Percentiles rank a stretch among this genome's conserved stretches.
These are phyloP conservation scores for Salix udensis DNA, from an alignment of 345 rosid species.

Conservation along the genomic window DNA sequence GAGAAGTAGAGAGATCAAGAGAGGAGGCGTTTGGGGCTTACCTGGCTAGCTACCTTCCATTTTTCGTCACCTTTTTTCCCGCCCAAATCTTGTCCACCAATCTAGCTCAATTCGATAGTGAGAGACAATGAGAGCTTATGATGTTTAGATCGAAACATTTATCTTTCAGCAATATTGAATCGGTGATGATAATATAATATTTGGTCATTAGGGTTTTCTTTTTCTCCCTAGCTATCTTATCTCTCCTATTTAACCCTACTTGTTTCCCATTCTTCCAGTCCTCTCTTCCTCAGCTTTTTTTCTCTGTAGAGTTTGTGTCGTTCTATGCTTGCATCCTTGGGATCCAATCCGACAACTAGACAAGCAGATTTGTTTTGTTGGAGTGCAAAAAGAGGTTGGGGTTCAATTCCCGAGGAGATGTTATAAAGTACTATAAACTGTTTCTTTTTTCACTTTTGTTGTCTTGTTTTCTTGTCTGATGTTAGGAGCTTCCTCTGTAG, in stretches of 20 bases:
- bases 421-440: not conserved
- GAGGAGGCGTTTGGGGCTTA: not conserved
- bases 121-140: conserved; percentile 40
- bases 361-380: not conserved
- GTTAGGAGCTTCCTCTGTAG: conserved; percentile 8
- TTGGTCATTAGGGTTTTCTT: conserved; percentile 37
- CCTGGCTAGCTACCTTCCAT: not conserved
- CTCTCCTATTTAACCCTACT: conserved; percentile 37
- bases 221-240: not conserved
- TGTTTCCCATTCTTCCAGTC: conserved; percentile 31
- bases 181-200: conserved; percentile 8
- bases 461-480: conserved; percentile 8
- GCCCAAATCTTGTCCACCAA: conserved; percentile 53
- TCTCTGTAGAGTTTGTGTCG: not conserved
- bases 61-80: conserved; percentile 35
- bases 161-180: conserved; percentile 4
- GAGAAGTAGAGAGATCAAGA: conserved; percentile 18
- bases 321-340: conserved; percentile 23
- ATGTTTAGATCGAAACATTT: conserved; percentile 21
- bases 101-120: conserved; percentile 40
- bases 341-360: conserved; percentile 46
- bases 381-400: not conserved
- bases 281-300: conserved; percentile 18
- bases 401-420: conserved; percentile 40
- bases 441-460: not conserved